Percentiles rank a stretch among this genome's conserved stretches.
phyloP scores from a whole-genome alignment of 306 rosid genomes.

The Bauhinia variegata region DNA sequence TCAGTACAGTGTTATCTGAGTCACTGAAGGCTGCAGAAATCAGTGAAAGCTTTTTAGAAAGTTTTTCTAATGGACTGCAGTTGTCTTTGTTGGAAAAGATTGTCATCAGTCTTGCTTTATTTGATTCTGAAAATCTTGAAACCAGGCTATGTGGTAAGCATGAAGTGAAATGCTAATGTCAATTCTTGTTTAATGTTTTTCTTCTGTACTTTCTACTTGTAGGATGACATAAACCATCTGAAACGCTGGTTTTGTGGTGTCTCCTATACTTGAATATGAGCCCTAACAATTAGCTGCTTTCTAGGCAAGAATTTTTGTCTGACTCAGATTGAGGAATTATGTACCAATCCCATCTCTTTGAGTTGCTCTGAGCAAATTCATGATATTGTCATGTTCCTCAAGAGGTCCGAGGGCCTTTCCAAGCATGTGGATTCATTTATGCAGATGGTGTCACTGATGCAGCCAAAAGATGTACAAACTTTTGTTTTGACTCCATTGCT shows the following conservation, averaged over 20 bases:
- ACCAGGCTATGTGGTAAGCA: conserved; percentile 71
- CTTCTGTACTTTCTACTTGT: conserved; percentile 7
- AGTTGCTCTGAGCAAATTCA: conserved; percentile 73
- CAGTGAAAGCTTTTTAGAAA: conserved; percentile 63
- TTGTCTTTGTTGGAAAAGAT: conserved; percentile 75
- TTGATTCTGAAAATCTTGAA: conserved; percentile 84
- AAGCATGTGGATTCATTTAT: conserved; percentile 90
- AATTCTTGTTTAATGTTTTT: conserved; percentile 22
- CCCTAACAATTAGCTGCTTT: conserved; percentile 28
- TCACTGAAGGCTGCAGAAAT: conserved; percentile 67
- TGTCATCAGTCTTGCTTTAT: conserved; percentile 80
- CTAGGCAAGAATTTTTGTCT: conserved; percentile 85
- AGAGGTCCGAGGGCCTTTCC: conserved; percentile 81
- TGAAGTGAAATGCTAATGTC: conserved; percentile 24
- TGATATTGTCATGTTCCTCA: conserved; percentile 74
- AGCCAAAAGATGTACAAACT: conserved; percentile 60
- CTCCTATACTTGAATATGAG: conserved; percentile 7
- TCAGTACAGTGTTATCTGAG: conserved; percentile 79
- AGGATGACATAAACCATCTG: conserved; percentile 10
- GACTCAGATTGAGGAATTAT: conserved; percentile 78
- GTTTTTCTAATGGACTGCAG: conserved; percentile 60
- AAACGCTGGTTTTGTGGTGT: conserved; percentile 13
- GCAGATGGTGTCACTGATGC: conserved; percentile 87
- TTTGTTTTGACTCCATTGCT: conserved; percentile 77
- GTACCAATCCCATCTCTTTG: conserved; percentile 61